Evolutionary conservation across 768 basidiomycete species (phyloP).

Genomic region (Crucibulum laeve): DNA sequence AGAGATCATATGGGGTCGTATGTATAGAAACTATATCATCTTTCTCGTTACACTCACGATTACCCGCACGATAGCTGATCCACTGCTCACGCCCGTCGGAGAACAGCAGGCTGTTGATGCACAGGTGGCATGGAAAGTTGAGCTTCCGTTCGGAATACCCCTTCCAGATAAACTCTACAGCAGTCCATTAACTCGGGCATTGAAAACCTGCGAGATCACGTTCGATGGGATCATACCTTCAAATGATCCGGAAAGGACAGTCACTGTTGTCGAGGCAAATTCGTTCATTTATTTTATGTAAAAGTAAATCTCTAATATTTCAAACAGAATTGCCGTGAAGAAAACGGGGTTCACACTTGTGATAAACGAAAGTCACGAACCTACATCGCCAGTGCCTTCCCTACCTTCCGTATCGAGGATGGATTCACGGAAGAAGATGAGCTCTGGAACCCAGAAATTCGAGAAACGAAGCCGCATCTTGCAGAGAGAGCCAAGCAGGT

Average conservation of each 20-base stretch:
- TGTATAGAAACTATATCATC: conserved; percentile 21
- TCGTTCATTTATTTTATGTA: neutral
- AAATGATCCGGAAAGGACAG: conserved; percentile 16
- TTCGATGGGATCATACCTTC: conserved; percentile 34
- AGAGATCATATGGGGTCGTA: conserved; percentile 71
- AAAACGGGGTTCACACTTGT: conserved; percentile 65
- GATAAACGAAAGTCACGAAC: conserved; percentile 53
- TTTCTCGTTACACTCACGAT: neutral
- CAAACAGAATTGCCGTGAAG: conserved; percentile 61
- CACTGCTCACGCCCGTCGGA: conserved; percentile 57
- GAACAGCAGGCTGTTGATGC: conserved; percentile 48
- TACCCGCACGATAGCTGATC: conserved; percentile 44
- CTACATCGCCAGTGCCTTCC: conserved; percentile 45
- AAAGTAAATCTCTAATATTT: neutral
- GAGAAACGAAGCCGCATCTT: conserved; percentile 49
- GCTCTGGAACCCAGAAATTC: conserved; percentile 48
- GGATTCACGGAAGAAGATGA: conserved; percentile 61
- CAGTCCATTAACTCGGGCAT: conserved; percentile 61
- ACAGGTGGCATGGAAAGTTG: conserved; percentile 42
- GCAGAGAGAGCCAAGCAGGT: conserved; percentile 43
- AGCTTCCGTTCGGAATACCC: conserved; percentile 39
- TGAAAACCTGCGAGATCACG: conserved; percentile 50
- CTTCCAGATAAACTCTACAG: conserved; percentile 53
- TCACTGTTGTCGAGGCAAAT: conserved; percentile 54
- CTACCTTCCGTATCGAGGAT: conserved; percentile 48